Conservation (phyloP, 2,329 filamentous ascomycete genomes). For the Cercospora berteroae region DNA sequence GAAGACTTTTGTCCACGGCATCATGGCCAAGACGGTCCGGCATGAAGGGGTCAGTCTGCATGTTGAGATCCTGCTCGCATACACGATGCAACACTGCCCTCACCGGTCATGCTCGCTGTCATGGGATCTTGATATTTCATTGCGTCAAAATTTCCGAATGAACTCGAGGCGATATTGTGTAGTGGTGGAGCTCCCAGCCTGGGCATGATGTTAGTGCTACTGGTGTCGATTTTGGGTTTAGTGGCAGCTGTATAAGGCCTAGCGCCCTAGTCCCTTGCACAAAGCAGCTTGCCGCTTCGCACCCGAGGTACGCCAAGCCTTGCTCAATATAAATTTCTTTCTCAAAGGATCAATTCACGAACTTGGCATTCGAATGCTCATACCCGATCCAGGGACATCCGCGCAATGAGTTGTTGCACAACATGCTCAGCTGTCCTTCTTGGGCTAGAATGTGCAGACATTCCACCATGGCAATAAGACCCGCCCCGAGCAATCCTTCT, state of each 20-base stretch:
- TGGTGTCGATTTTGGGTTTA: not conserved
- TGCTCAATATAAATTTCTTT: not conserved
- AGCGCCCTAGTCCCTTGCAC: not conserved
- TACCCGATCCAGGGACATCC: not conserved
- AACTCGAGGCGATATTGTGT: not conserved
- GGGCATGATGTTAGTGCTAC: not conserved
- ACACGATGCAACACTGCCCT: not conserved
- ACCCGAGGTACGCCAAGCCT: not conserved
- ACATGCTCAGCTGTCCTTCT: not conserved
- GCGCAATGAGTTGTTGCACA: not conserved
- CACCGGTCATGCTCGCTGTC: not conserved
- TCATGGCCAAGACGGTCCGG: not conserved
- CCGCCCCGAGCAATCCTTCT: not conserved
- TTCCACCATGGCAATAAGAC: not conserved
- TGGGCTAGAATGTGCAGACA: not conserved
- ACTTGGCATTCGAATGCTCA: not conserved
- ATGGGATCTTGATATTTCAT: not conserved
- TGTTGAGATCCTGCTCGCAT: not conserved
- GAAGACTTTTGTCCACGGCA: not conserved
- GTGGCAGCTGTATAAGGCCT: not conserved
- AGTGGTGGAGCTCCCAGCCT: not conserved
- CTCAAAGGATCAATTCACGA: not conserved
- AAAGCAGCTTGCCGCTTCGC: not conserved
- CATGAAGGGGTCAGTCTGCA: not conserved
- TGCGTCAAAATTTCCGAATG: not conserved